Base-by-base conservation (phyloP, 164 flowering plant genomes). In the Dillenia turbinata region DNA sequence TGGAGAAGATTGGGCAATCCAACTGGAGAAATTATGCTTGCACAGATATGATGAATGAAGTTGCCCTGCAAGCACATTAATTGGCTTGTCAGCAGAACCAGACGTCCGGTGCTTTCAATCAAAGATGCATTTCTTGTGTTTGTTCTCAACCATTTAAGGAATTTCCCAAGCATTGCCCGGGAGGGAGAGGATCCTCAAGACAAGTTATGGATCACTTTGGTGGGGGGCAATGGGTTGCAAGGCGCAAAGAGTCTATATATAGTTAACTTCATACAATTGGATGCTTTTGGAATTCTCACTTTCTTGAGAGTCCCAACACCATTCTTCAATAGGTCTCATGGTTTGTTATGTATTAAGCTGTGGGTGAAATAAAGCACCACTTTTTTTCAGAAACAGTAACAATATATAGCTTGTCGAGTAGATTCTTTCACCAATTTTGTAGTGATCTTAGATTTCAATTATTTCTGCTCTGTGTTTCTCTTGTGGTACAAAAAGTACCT, bases 1-100 rank as follows among this genome's bases (percentile, higher is more conserved):
- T 67, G 98, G 96, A 49, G 79, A 64, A 68, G 82, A 89, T 73
- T 89, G 98, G 97, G 74, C 90, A 14, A 44, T 65, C 47, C 85
- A 80, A 49, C 83, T 85, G 54, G 98, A 90, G 81, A 88, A 73
- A 58, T 71, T 93, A 24, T 72, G 68, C 56, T 62, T 78, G 51
- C 77, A 60, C 33, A 65, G 70, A 49, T 64, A 56, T 13, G 81
- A 79, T 54, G 78, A 72, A 16, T 73, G 66, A 72, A 53, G 11
- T 44, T 9, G 60, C 2, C 47, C 16, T 46, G 24, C 56, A 43
- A 52, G 59, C 10, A 8, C 24, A 63, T 33, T 11, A 14, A 45
- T 44, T 40, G 24, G n/a, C 49, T 52, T 45, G 40, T n/a, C 2
- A 12, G 22, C 12, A 15, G 55, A 8, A 52, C 33, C 49, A 47